Evolutionary conservation across 768 basidiomycete species (phyloP).

Genomic region (Lactarius pseudohatsudake): DNA sequence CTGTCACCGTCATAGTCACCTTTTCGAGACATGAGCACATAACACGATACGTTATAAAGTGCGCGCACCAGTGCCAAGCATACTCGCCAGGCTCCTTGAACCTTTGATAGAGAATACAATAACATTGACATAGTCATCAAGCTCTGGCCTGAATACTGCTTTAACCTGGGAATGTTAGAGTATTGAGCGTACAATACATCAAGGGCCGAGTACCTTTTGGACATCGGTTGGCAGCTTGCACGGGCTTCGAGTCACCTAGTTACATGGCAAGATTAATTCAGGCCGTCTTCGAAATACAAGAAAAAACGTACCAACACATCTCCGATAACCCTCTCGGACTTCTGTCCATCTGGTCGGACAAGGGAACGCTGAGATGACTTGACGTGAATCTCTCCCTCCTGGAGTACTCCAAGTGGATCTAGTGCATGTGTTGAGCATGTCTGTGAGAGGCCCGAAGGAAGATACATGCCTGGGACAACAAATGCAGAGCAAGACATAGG

Average conservation of each 20-base stretch:
- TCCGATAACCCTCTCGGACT: conserved; percentile 52
- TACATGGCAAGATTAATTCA: neutral
- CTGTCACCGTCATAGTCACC: conserved; percentile 77
- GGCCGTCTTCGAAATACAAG: neutral
- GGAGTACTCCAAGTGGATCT: conserved; percentile 56
- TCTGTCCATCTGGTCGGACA: conserved; percentile 41
- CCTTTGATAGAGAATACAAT: conserved; percentile 44
- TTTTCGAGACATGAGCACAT: conserved; percentile 28
- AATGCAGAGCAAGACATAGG: conserved; percentile 62
- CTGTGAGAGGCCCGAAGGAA: neutral
- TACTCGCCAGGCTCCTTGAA: conserved; percentile 54
- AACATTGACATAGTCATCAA: conserved; percentile 54
- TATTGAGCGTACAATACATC: neutral
- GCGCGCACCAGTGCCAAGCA: conserved; percentile 57
- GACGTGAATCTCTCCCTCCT: conserved; percentile 56
- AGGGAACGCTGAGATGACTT: conserved; percentile 50
- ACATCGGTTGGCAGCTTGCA: conserved; percentile 70
- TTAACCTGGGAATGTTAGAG: conserved; percentile 43
- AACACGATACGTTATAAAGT: neutral
- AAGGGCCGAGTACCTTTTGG: conserved; percentile 47
- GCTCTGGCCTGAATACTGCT: conserved; percentile 52
- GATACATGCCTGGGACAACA: conserved; percentile 52
- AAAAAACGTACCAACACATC: conserved; percentile 50
- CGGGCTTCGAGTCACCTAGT: conserved; percentile 61
- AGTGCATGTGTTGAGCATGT: neutral